A percentile compares a stretch with the other conserved stretches of the same genome.
phyloP scores from a whole-genome alignment of 1,284 basidiomycete genomes.

The Ustilago lituana region DNA sequence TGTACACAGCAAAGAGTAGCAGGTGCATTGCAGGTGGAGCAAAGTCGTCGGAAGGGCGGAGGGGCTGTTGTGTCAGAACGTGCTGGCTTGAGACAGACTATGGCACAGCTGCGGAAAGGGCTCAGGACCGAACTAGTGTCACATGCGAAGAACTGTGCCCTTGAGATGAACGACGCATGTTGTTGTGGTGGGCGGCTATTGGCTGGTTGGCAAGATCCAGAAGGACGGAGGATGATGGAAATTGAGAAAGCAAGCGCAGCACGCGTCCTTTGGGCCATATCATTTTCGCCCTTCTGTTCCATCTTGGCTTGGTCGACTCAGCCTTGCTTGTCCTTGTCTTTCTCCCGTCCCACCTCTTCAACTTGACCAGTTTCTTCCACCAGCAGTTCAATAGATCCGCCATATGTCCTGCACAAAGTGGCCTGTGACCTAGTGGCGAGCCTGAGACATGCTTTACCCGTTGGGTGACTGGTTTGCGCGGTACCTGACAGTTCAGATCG shows the following conservation, averaged over 20 bases:
- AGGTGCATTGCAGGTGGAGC: conserved; percentile 3
- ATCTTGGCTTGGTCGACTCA: neutral
- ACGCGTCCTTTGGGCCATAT: conserved; percentile 35
- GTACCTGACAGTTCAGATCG: conserved; percentile 13
- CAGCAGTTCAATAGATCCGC: neutral
- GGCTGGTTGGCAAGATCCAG: neutral
- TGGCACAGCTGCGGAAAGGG: no score
- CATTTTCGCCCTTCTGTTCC: conserved; percentile 17
- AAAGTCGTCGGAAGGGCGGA: no score
- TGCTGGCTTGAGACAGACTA: no score
- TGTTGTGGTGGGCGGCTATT: neutral
- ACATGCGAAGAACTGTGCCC: neutral
- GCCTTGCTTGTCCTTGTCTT: neutral
- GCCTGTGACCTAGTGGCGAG: neutral
- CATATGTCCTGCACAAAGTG: neutral
- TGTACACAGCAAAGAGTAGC: neutral
- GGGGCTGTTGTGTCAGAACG: neutral
- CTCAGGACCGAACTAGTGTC: no score
- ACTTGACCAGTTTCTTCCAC: no score
- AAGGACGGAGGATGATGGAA: conserved; percentile 4
- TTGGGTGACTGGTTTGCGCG: neutral
- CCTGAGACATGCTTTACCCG: conserved; percentile 1
- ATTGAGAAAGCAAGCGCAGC: neutral
- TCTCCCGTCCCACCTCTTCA: no score
- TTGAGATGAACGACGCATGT: neutral